Evolutionary conservation across 148 eudicot genomes (phyloP).

Genomic region (Rhododendron henanense): DNA sequence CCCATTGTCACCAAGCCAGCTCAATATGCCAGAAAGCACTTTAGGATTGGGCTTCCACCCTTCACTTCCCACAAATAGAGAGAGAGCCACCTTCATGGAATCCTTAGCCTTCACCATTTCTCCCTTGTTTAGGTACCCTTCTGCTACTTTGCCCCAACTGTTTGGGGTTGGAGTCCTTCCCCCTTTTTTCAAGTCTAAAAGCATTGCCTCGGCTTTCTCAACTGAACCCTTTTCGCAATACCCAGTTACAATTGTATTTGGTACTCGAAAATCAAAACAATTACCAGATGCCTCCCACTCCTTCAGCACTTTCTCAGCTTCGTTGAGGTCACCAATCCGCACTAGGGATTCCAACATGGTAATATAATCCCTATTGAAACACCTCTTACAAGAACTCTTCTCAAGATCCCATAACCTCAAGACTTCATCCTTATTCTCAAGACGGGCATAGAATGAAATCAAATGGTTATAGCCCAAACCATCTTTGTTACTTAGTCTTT

Average conservation of each 20-base stretch:
- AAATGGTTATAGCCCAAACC: conserved; percentile 63
- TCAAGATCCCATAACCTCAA: conserved; percentile 79
- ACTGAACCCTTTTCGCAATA: conserved; percentile 41
- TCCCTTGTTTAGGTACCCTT: conserved; percentile 48
- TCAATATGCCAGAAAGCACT: conserved; percentile 35
- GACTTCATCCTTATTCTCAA: conserved; percentile 56
- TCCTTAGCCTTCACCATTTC: conserved; percentile 43
- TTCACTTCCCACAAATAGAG: conserved; percentile 34
- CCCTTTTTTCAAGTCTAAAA: conserved; percentile 34
- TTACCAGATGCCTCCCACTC: conserved; percentile 82
- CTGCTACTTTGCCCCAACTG: conserved; percentile 58
- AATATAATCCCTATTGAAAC: conserved; percentile 69
- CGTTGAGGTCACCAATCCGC: conserved; percentile 55
- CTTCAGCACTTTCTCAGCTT: conserved; percentile 59
- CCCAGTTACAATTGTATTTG: conserved; percentile 39
- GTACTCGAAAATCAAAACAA: conserved; percentile 66
- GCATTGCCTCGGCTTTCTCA: conserved; percentile 67
- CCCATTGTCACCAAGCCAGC: conserved; percentile 52
- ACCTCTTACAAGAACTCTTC: conserved; percentile 57
- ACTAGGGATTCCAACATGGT: conserved; percentile 60
- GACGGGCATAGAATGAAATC: conserved; percentile 64
- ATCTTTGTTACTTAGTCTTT: conserved; percentile 53
- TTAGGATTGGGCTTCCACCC: conserved; percentile 50
- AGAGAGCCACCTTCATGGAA: conserved; percentile 48
- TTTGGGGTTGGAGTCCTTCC: conserved; percentile 38